These are phyloP conservation scores for Xylaria curta DNA, from an alignment of 495 filamentous ascomycete species.

Conservation along the genomic window DNA sequence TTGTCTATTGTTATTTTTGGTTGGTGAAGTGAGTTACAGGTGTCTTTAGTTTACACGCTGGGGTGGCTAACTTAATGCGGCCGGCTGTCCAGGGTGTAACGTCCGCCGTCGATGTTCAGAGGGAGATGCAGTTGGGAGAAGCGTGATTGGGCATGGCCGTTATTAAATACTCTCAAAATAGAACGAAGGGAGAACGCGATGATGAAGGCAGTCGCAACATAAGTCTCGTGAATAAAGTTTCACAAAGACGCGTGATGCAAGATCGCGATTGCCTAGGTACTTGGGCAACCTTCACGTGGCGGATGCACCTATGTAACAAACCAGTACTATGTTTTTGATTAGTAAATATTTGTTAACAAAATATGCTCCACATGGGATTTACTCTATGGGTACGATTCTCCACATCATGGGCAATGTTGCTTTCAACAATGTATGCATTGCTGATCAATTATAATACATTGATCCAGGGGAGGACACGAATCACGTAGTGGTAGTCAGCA, in stretches of 20 bases:
- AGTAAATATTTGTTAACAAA: not conserved
- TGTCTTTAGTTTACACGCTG: not conserved
- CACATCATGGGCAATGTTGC: no score
- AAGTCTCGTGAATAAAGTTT: constrained; percentile 40
- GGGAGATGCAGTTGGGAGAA: not conserved
- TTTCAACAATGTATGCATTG: not conserved
- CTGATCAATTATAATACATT: not conserved
- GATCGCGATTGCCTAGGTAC: constrained; percentile 37
- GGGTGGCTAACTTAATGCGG: not conserved
- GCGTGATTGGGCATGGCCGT: not conserved
- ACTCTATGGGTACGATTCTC: not conserved
- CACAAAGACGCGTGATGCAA: constrained; percentile 42
- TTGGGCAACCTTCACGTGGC: constrained; percentile 6
- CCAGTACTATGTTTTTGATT: not conserved
- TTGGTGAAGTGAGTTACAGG: not conserved
- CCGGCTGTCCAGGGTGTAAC: not conserved
- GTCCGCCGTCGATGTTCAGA: not conserved
- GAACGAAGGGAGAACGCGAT: not conserved
- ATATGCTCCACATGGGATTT: not conserved
- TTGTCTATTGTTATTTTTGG: not conserved
- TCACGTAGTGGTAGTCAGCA: constrained; percentile 4
- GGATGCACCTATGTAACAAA: not conserved
- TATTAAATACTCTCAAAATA: constrained; percentile 9
- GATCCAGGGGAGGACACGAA: constrained; percentile 8
- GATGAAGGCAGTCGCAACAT: not conserved